Base-by-base conservation (phyloP, 805 yeast species). In the Ascoidea rubescens region DNA sequence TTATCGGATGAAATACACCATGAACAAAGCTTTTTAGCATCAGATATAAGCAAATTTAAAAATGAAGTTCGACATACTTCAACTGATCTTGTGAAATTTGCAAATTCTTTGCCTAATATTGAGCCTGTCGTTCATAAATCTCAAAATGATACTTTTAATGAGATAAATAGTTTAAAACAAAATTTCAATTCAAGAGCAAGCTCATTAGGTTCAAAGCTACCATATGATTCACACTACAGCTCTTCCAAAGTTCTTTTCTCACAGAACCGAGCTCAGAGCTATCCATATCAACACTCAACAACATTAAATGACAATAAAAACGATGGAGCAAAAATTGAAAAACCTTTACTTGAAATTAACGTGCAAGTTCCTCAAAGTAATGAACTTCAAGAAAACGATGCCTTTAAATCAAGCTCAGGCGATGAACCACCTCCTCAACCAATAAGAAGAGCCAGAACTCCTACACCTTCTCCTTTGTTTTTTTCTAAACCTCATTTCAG, bases 31-130 rank as follows among this genome's bases (percentile, higher is more conserved):
- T 17, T 14, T 8, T 30, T 51, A 8, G 31, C 47, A 21, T 14
- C 10, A 21, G 42, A 42, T 5, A 21, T 50, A 5, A 44, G 28
- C 1, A 10, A 44, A 7, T 48, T 51, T 7, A 7, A 37, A 8
- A 16, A 55, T 43, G 57, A 58, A n/a, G 49, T 61, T 4, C 50
- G 58, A 16, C 54, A 60, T 2, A 57, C 62, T 1, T 52, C 51
- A 12, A 50, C 55, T 4, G 66, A 62, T 52, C 60, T 59, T 1
- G 16, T 61, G 14, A 58, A 50, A 47, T 56, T 62, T 28, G 54
- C 62, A 16, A 65, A 59, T 31, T 52, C 56, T 10, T 50, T 59
- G 5, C 65, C 65, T 0, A 59, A 57, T 43, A 51, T 62, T n/a
- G 61, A 58, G 2, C 66, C 64, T 5, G 54, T 54, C 6, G 48